Conservation (phyloP, 2,329 filamentous ascomycete species). For the Aspergillus awamori region DNA sequence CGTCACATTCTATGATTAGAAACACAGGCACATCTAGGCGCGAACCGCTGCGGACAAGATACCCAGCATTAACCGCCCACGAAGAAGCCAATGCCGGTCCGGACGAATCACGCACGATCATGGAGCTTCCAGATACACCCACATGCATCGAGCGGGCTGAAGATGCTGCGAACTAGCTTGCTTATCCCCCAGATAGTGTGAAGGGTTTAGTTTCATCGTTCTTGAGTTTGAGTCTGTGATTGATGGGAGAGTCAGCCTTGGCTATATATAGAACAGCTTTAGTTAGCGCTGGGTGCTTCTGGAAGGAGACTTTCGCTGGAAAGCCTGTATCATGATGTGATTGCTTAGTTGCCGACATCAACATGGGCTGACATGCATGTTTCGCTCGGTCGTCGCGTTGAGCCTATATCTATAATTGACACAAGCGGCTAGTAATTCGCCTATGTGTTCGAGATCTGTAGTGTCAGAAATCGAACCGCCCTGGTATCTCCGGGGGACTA, state of each 20-base stretch:
- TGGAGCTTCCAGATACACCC: conserved; percentile 5
- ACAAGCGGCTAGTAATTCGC: too few species aligned
- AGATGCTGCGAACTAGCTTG: background rate
- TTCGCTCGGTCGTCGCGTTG: too few species aligned
- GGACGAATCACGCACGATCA: background rate
- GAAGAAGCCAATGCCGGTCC: background rate
- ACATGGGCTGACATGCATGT: too few species aligned
- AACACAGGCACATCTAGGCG: conserved; percentile 8
- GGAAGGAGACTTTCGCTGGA: background rate
- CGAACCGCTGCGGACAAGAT: conserved; percentile 9
- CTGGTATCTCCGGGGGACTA: background rate
- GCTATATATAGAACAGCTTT: background rate
- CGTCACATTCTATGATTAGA: conserved; percentile 20
- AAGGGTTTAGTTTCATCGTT: background rate
- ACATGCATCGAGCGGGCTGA: conserved; percentile 1
- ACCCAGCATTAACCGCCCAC: conserved; percentile 8
- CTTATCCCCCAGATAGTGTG: background rate
- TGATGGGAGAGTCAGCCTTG: background rate
- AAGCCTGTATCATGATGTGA: background rate
- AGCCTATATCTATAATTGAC: too few species aligned
- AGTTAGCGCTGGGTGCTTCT: background rate
- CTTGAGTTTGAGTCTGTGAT: background rate
- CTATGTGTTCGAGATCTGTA: background rate
- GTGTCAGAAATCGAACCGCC: background rate
- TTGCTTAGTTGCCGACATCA: too few species aligned